Evolutionary conservation across 148 eudicot genomes (phyloP).

Genomic region (Vaccinium darrowii): DNA sequence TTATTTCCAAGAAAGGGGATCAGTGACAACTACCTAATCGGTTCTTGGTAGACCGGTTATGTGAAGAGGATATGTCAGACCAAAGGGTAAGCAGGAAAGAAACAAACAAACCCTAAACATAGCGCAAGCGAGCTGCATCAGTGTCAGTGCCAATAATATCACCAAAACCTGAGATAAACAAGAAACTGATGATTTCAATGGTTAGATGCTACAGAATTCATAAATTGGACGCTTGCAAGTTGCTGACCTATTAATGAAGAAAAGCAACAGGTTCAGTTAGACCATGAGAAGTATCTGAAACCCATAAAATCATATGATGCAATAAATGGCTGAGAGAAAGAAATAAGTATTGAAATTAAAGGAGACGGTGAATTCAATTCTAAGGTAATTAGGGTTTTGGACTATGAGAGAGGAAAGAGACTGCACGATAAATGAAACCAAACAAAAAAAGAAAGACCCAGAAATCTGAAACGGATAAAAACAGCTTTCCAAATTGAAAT

Average conservation of each 20-base stretch:
- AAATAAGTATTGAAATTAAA: slow-evolving; percentile 8
- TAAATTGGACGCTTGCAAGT: slow-evolving; percentile 40
- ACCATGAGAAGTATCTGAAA: slow-evolving; percentile 54
- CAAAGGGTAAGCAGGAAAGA: slow-evolving; percentile 18
- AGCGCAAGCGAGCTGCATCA: slow-evolving; percentile 28
- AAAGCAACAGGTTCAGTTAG: slow-evolving; percentile 37
- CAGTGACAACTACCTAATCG: slow-evolving; percentile 20
- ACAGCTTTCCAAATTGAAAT: slow-evolving; percentile 35
- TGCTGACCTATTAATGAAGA: slow-evolving; percentile 50
- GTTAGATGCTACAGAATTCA: slow-evolving; percentile 26
- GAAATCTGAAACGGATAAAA: slow-evolving; percentile 37
- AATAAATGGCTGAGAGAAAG: slow-evolving; percentile 24
- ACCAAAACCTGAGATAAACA: slow-evolving; percentile 18
- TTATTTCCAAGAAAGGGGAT: slow-evolving; percentile 17
- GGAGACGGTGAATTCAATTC: slow-evolving; percentile 26
- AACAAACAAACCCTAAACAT: slow-evolving; percentile 16
- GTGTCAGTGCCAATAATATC: slow-evolving; percentile 26
- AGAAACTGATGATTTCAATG: slow-evolving; percentile 25
- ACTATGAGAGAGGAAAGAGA: slow-evolving; percentile 33
- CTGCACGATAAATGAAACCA: slow-evolving; percentile 19
- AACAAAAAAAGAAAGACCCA: slow-evolving; percentile 43
- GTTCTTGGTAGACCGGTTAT: slow-evolving; percentile 7
- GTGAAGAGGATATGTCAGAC: slow-evolving; percentile 26
- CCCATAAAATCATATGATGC: slow-evolving; percentile 29
- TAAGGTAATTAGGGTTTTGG: slow-evolving; percentile 33